Conservation (phyloP, 768 basidiomycete species). For the Coprinellus aureogranulatus region DNA sequence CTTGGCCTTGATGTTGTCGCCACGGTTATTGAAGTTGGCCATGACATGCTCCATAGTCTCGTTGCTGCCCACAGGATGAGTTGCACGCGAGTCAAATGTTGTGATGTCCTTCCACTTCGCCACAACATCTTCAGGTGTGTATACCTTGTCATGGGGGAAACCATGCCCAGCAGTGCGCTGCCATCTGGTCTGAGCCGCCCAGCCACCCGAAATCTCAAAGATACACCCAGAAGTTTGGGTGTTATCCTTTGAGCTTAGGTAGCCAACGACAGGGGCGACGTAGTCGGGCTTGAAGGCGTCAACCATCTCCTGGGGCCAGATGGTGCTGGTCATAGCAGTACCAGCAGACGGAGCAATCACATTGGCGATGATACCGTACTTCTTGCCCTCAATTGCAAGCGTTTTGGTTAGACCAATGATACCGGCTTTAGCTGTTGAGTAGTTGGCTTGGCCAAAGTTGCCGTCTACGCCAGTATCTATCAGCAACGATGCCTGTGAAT, state of each 20-base stretch:
- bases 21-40: constrained; percentile 51
- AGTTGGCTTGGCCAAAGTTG: constrained; percentile 95
- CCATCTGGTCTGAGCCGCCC: constrained; percentile 92
- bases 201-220: constrained; percentile 88
- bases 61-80: constrained; percentile 68
- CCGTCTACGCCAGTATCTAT: constrained; percentile 56
- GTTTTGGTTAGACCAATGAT: constrained; percentile 89
- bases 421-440: constrained; percentile 89
- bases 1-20: constrained; percentile 45
- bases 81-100: constrained; percentile 82
- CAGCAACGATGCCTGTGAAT: background rate
- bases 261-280: constrained; percentile 91
- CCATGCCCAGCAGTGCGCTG: constrained; percentile 84
- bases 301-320: constrained; percentile 84
- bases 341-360: constrained; percentile 84
- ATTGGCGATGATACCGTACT: constrained; percentile 89
- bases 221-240: constrained; percentile 67
- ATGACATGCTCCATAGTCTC: constrained; percentile 74
- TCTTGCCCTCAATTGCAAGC: constrained; percentile 86
- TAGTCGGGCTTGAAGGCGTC: constrained; percentile 94
- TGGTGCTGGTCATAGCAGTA: constrained; percentile 86
- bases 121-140: constrained; percentile 78
- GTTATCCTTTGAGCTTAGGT: constrained; percentile 81
- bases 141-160: constrained; percentile 75
- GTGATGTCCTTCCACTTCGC: constrained; percentile 83